Conservation (phyloP, 805 yeast genomes). For the Hanseniaspora jakobsenii region DNA sequence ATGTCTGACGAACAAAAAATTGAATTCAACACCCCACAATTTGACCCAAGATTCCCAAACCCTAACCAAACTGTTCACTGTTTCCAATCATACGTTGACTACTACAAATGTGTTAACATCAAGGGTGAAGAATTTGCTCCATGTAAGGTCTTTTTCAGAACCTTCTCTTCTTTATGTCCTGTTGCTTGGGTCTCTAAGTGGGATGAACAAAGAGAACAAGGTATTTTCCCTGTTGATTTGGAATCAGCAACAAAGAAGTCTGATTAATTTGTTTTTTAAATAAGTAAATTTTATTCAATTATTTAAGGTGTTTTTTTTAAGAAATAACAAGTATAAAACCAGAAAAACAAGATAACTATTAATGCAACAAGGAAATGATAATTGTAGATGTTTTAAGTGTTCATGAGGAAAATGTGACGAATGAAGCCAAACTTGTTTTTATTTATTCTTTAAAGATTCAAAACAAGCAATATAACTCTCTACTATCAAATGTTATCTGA, state of each 20-base stretch:
- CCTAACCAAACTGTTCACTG: conserved; percentile 97
- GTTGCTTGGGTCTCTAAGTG: conserved; percentile 74
- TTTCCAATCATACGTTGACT: conserved; percentile 95
- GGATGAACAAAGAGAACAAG: conserved; percentile 71
- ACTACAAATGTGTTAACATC: conserved; percentile 90
- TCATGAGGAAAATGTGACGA: too few species aligned
- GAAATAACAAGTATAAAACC: too few species aligned
- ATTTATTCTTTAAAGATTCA: too few species aligned
- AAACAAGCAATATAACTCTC: too few species aligned
- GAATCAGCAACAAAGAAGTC: conserved; percentile 22
- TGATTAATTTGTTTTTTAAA: too few species aligned
- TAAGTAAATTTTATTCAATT: too few species aligned
- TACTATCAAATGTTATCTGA: too few species aligned
- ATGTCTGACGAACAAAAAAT: conserved; percentile 15
- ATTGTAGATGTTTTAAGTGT: too few species aligned
- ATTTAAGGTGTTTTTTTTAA: too few species aligned
- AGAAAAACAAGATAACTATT: too few species aligned
- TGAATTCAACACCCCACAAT: conserved; percentile 49
- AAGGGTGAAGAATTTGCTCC: conserved; percentile 98
- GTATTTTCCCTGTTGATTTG: conserved; percentile 43
- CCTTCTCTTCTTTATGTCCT: conserved; percentile 79
- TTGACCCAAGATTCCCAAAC: conserved; percentile 92
- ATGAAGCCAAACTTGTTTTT: too few species aligned
- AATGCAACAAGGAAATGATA: too few species aligned
- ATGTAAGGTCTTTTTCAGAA: conserved; percentile 86